phyloP scores from a whole-genome alignment of 805 yeast genomes.

The Suhomyces faveliae region DNA sequence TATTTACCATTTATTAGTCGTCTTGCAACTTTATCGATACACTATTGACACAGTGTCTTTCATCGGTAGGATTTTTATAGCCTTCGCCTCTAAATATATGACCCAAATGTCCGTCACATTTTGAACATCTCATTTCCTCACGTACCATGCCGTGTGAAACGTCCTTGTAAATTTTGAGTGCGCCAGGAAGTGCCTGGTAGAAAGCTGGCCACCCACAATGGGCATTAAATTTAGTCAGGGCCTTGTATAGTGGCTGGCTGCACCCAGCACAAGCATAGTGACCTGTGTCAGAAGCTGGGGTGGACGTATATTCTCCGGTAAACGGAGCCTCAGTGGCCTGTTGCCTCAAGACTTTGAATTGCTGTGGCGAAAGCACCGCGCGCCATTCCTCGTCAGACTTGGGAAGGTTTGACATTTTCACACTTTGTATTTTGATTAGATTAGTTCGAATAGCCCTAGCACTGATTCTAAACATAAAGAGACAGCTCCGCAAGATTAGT shows the following conservation, averaged over 20 bases:
- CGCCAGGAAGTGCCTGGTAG: conserved; percentile 82
- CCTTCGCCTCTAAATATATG: conserved; percentile 96
- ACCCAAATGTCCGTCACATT: conserved; percentile 93
- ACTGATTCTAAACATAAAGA: neutral
- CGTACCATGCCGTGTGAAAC: conserved; percentile 71
- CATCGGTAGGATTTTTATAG: conserved; percentile 81
- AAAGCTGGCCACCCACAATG: conserved; percentile 99
- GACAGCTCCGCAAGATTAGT: neutral
- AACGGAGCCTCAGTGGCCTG: conserved; percentile 70
- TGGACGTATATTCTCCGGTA: conserved; percentile 57
- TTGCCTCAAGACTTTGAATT: conserved; percentile 73
- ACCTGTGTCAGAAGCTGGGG: conserved; percentile 56
- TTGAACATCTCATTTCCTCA: conserved; percentile 83
- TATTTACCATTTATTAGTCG: neutral
- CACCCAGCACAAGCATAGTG: conserved; percentile 86
- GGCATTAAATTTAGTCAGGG: conserved; percentile 79
- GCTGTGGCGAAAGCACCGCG: conserved; percentile 71
- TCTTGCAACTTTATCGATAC: conserved; percentile 64
- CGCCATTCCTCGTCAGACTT: conserved; percentile 69
- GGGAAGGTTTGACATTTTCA: conserved; percentile 16
- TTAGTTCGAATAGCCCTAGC: neutral
- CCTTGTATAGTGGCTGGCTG: conserved; percentile 70
- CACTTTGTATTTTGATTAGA: neutral
- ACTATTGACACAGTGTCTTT: conserved; percentile 93
- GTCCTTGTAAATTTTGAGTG: conserved; percentile 65